These are phyloP conservation scores for Cinnamomum micranthum DNA, from an alignment of 164 flowering plant species.

Conservation along the genomic window DNA sequence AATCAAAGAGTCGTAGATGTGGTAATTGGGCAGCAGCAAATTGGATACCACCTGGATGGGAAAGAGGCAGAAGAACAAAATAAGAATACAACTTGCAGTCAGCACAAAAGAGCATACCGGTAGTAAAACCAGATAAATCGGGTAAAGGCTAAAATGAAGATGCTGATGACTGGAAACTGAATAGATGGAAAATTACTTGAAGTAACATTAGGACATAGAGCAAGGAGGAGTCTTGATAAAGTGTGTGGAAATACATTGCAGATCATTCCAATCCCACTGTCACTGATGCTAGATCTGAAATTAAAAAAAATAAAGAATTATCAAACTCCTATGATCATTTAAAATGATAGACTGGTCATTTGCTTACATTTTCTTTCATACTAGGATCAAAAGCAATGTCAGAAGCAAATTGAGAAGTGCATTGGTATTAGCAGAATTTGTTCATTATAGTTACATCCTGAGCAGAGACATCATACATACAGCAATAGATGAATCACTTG, in stretches of 20 bases:
- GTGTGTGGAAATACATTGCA: constrained; percentile 82
- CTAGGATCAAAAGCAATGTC: too few relatives aligned
- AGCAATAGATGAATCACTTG: neutral
- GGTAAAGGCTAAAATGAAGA: too few relatives aligned
- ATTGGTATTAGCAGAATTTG: neutral
- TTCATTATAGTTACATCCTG: neutral
- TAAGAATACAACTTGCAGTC: neutral
- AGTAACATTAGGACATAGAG: constrained; percentile 89
- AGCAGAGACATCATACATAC: neutral
- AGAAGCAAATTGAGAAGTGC: neutral
- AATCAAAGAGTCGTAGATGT: constrained; percentile 83
- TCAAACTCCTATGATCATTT: neutral
- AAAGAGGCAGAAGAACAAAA: neutral
- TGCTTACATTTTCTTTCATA: neutral
- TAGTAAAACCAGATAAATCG: too few relatives aligned
- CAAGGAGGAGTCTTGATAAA: constrained; percentile 71
- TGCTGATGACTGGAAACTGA: neutral
- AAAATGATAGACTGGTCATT: neutral
- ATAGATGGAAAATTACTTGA: constrained; percentile 57
- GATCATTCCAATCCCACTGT: constrained; percentile 94
- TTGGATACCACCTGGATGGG: constrained; percentile 78
- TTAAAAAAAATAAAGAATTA: constrained; percentile 1
- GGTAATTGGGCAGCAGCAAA: constrained; percentile 97
- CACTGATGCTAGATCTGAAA: constrained; percentile 91
- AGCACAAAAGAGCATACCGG: neutral